Percentiles rank a stretch among this genome's conserved stretches.
These are phyloP conservation scores for Galeopsis tetrahit DNA, from an alignment of 257 asterid genomes.

Conservation along the genomic window DNA sequence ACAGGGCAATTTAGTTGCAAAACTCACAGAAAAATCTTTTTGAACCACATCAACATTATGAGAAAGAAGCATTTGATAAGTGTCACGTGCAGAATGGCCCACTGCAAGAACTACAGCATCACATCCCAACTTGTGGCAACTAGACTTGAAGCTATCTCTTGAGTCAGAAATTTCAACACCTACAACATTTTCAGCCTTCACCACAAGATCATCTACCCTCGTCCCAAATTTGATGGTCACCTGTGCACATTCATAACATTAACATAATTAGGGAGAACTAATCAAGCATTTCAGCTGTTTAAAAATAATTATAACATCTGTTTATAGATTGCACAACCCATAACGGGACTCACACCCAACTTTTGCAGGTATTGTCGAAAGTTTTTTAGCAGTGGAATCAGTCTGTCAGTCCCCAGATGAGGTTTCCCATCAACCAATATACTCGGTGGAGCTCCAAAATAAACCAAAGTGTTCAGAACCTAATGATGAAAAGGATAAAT, in stretches of 20 bases:
- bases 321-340: slow-evolving; percentile 27
- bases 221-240: slow-evolving; percentile 80
- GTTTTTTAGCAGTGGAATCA: slow-evolving; percentile 79
- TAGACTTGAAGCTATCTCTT: slow-evolving; percentile 36
- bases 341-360: slow-evolving; percentile 75
- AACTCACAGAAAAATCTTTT: slow-evolving; percentile 91
- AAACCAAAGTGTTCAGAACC: slow-evolving; percentile 87
- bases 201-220: slow-evolving; percentile 86
- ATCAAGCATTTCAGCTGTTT: slow-evolving; percentile 14
- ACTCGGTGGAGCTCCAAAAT: slow-evolving; percentile 89
- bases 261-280: slow-evolving; percentile 25
- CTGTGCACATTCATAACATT: slow-evolving; percentile 47
- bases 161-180: slow-evolving; percentile 85
- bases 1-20: slow-evolving; percentile 18
- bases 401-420: slow-evolving; percentile 94
- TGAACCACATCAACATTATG: slow-evolving; percentile 71
- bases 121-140: slow-evolving; percentile 52
- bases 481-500: slow-evolving; percentile 40
- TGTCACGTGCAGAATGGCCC: slow-evolving; percentile 98
- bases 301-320: slow-evolving; percentile 22
- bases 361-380: slow-evolving; percentile 75
- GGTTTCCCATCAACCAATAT: slow-evolving; percentile 94
- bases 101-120: slow-evolving; percentile 96
- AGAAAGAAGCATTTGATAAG: slow-evolving; percentile 83
- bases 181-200: slow-evolving; percentile 57